Conservation (phyloP, 257 asterid species). For the Solanum tacnaense region DNA sequence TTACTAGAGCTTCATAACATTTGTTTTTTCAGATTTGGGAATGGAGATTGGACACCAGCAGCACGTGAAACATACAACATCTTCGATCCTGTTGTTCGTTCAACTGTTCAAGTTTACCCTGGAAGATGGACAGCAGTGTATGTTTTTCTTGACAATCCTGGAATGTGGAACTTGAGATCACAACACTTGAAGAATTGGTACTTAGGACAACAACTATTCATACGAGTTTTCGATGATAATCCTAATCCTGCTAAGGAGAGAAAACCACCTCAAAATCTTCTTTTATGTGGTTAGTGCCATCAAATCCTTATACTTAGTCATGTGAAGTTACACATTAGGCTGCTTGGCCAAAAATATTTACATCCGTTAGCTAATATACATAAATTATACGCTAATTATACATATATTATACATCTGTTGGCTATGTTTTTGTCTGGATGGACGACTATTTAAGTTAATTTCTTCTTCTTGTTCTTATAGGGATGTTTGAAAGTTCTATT, state of each 20-base stretch:
- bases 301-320: neutral
- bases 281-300: conserved; percentile 7
- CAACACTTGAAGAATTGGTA: conserved; percentile 15
- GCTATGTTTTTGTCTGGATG: neutral
- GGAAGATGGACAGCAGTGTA: conserved; percentile 11
- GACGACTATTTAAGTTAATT: neutral
- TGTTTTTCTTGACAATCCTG: conserved; percentile 16
- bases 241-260: conserved; percentile 16
- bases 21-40: conserved; percentile 17
- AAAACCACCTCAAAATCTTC: conserved; percentile 12
- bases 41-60: conserved; percentile 33
- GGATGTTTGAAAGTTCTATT: neutral
- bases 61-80: conserved; percentile 24
- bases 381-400: neutral
- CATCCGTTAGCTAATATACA: neutral
- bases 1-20: neutral
- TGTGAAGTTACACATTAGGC: neutral
- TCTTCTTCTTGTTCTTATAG: neutral
- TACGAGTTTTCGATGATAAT: conserved; percentile 9
- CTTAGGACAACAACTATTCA: conserved; percentile 11
- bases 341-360: neutral
- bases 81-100: conserved; percentile 32
- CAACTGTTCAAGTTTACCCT: conserved; percentile 18
- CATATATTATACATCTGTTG: neutral
- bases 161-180: conserved; percentile 24